Evolutionary conservation across 768 basidiomycete genomes (phyloP), one percentile per base, ranked within the genome.

Genomic region (Tricholoma bakamatsutake): DNA sequence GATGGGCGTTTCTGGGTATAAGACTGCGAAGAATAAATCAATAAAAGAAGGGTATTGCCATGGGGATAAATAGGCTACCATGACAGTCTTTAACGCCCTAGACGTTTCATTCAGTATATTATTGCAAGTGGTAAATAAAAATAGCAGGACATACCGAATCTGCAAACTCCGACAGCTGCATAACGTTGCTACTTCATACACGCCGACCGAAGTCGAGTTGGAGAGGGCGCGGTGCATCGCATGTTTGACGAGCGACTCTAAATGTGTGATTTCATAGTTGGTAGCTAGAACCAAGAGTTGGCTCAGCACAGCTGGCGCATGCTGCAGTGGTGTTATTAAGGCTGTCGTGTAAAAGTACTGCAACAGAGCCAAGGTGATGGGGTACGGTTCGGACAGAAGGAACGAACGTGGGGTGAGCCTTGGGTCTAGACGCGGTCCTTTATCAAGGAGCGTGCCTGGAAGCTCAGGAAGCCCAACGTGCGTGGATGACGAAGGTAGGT

Each of bases 181-280:
- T 4, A 98, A 73, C 2, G 95, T 96, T 8, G 95, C 92, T 9
- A 97, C 93, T 68, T 97, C 94, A 67, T 98, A 98, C 43, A 98
- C 88, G 27, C 89, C 90, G 17, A 95, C 90, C 27, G 90, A 91
- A 11, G 88, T 91, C 28, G 84, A 81, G 64, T 91, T 90, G 31
- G 87, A 88, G 30, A 98, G 71, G 13, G 88, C 82, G 18, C 87
- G 84, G 66, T 98, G 96, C 86, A 98, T 91, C 4, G 93, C 91
- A 68, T 98, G 95, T 62, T 89, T 89, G n/a, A 92, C 91, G 18
- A 95, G 75, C 5, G 74, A 76, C 60, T 86, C 82, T 17, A 99
- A 74, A 66, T 95, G 85, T 2, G 77, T 67, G 52, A 97, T 77
- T 39, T 83, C 76, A 70, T 98, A 98, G 53, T 86, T 93, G 57